These are phyloP conservation scores for Kluyveromyces wickerhamii DNA, from an alignment of 805 yeast genomes.

Conservation along the genomic window DNA sequence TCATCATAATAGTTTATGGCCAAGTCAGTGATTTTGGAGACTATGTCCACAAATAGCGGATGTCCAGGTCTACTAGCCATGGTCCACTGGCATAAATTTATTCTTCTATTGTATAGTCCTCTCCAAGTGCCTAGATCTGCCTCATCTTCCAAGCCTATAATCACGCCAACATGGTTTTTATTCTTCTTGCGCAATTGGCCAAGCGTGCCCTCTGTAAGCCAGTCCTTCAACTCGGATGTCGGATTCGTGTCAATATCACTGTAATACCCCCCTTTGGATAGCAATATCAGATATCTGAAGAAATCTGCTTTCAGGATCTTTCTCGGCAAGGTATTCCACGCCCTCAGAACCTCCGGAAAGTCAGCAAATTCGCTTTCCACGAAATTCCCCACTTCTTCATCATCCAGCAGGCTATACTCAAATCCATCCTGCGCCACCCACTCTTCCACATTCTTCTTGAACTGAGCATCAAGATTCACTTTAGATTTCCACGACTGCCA, in stretches of 20 bases:
- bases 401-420: slow-evolving; percentile 26
- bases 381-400: slow-evolving; percentile 34
- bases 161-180: slow-evolving; percentile 42
- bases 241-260: slow-evolving; percentile 55
- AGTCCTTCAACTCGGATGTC: slow-evolving; percentile 47
- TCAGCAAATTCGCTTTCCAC: slow-evolving; percentile 32
- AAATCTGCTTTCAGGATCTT: slow-evolving; percentile 45
- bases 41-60: slow-evolving; percentile 47
- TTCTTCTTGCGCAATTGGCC: slow-evolving; percentile 25
- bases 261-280: slow-evolving; percentile 51
- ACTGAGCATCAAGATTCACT: slow-evolving; percentile 27
- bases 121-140: slow-evolving; percentile 47
- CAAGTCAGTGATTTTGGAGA: slow-evolving; percentile 44
- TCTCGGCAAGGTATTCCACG: slow-evolving; percentile 44
- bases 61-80: slow-evolving; percentile 55
- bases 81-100: slow-evolving; percentile 58
- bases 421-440: slow-evolving; percentile 16
- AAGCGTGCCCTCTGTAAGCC: slow-evolving; percentile 43
- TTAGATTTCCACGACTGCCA: slow-evolving; percentile 49
- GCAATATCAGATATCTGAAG: slow-evolving; percentile 45
- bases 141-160: slow-evolving; percentile 48
- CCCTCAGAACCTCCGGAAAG: slow-evolving; percentile 45
- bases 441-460: slow-evolving; percentile 10
- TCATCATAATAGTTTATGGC: slow-evolving; percentile 36
- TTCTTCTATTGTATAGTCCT: slow-evolving; percentile 41